Conservation (phyloP, 2,329 filamentous ascomycete species). For the Chalaropsis ovoidea region DNA sequence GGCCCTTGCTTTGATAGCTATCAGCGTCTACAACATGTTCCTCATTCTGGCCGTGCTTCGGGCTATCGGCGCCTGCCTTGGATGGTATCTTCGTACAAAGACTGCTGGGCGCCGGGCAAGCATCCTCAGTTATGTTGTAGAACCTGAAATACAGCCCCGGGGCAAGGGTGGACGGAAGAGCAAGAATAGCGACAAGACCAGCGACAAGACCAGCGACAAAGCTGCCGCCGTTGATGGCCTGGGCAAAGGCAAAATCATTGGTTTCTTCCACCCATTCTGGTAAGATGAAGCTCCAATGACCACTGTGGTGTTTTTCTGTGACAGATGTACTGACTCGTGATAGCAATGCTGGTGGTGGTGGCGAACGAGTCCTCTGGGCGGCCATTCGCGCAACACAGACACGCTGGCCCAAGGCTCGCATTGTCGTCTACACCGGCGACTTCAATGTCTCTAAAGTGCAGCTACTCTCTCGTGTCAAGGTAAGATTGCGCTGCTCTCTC, state of each 20-base stretch:
- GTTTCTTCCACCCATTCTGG: constrained; percentile 98
- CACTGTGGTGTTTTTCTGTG: not conserved
- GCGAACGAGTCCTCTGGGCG: constrained; percentile 92
- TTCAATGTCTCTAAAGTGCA: constrained; percentile 72
- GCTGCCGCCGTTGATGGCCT: constrained; percentile 44
- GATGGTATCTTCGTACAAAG: constrained; percentile 53
- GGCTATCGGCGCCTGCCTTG: constrained; percentile 39
- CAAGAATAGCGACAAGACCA: constrained; percentile 37
- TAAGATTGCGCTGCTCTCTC: constrained; percentile 32
- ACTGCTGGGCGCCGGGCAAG: constrained; percentile 52
- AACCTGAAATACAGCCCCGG: constrained; percentile 30
- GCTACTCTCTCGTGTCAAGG: constrained; percentile 69
- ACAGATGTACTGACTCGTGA: constrained; percentile 4
- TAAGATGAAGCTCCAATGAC: constrained; percentile 35
- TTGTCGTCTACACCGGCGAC: constrained; percentile 90
- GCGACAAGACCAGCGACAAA: not conserved
- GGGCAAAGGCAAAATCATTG: constrained; percentile 63
- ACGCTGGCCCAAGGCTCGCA: constrained; percentile 78
- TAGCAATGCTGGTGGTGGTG: constrained; percentile 90
- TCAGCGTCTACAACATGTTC: constrained; percentile 25
- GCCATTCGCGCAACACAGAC: constrained; percentile 84
- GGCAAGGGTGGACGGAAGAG: constrained; percentile 61
- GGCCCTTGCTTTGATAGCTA: constrained; percentile 20
- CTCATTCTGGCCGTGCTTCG: constrained; percentile 35
- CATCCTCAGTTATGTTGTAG: constrained; percentile 40